phyloP scores from a whole-genome alignment of 352 stramenopile genomes.

The Pythium rhizo-oryzae region DNA sequence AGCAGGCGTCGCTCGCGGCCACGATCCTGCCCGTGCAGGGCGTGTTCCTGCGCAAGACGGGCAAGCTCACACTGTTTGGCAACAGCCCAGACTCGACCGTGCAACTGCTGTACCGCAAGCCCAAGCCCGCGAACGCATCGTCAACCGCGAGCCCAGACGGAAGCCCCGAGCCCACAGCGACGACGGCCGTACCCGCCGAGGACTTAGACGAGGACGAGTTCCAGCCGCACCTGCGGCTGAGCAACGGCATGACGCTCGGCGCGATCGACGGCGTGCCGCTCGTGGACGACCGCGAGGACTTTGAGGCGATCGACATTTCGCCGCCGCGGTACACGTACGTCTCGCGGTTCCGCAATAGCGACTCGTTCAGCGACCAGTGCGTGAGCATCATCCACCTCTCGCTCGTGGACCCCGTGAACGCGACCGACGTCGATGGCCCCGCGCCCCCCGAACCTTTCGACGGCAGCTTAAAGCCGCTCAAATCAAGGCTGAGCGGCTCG shows the following conservation, averaged over 20 bases:
- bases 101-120: slow-evolving; percentile 76
- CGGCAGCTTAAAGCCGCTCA: slow-evolving; percentile 18
- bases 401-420: slow-evolving; percentile 45
- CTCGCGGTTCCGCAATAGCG: slow-evolving; percentile 75
- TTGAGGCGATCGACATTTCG: slow-evolving; percentile 73
- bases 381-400: slow-evolving; percentile 82
- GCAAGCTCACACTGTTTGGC: slow-evolving; percentile 78
- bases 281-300: slow-evolving; percentile 66
- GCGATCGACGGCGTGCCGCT: slow-evolving; percentile 67
- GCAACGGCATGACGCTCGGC: slow-evolving; percentile 59
- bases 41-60: slow-evolving; percentile 74
- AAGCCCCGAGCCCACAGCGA: slow-evolving; percentile 6
- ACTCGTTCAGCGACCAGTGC: slow-evolving; percentile 85
- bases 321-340: slow-evolving; percentile 81
- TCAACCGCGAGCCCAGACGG: not conserved
- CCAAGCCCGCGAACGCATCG: slow-evolving; percentile 16
- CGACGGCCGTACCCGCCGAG: slow-evolving; percentile 23
- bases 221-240: slow-evolving; percentile 38
- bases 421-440: slow-evolving; percentile 11
- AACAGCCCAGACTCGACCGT: slow-evolving; percentile 83
- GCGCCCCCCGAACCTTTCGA: slow-evolving; percentile 21
- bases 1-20: slow-evolving; percentile 72
- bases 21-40: slow-evolving; percentile 83
- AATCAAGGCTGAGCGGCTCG: slow-evolving; percentile 54
- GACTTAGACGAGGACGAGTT: slow-evolving; percentile 43